A percentile compares a stretch with the other conserved stretches of the same genome.
Evolutionary conservation across 2,329 filamentous ascomycete species (phyloP).

Genomic region (Verticillium nubilum): DNA sequence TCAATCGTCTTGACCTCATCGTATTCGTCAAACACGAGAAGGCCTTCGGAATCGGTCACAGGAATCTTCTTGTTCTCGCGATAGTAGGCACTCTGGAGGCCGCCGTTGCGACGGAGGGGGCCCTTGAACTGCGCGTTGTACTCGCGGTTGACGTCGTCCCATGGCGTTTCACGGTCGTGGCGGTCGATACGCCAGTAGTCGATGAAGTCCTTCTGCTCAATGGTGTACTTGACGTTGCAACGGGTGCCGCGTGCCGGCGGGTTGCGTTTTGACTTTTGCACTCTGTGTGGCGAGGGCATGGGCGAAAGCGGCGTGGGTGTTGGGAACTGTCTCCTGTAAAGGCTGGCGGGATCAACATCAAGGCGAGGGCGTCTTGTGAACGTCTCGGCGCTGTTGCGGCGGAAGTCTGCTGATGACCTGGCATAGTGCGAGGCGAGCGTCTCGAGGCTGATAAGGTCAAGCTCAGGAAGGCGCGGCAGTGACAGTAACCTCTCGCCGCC

Average conservation of each 20-base stretch:
- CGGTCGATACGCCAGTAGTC: constrained; percentile 14
- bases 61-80: constrained; percentile 16
- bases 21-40: constrained; percentile 12
- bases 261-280: constrained; percentile 4
- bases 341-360: neutral
- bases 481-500: constrained; percentile 1
- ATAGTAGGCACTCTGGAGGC: constrained; percentile 13
- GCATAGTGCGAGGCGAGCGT: constrained; percentile 5
- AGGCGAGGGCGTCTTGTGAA: neutral
- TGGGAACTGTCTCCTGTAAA: neutral
- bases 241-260: constrained; percentile 9
- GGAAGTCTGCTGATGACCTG: neutral
- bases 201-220: constrained; percentile 14
- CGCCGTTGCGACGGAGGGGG: constrained; percentile 11
- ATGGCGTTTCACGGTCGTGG: constrained; percentile 12
- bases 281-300: neutral
- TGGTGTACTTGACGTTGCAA: constrained; percentile 15
- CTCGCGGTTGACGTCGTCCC: constrained; percentile 14
- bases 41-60: constrained; percentile 9
- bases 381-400: neutral
- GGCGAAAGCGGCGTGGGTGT: constrained; percentile 3
- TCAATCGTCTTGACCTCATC: constrained; percentile 12
- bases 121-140: constrained; percentile 12
- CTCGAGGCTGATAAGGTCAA: constrained; percentile 10
- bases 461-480: constrained; percentile 11